Percentiles rank a stretch among this genome's conserved stretches.
Conservation (phyloP, 2,329 filamentous ascomycete genomes). For the Aspergillus novofumigatus region DNA sequence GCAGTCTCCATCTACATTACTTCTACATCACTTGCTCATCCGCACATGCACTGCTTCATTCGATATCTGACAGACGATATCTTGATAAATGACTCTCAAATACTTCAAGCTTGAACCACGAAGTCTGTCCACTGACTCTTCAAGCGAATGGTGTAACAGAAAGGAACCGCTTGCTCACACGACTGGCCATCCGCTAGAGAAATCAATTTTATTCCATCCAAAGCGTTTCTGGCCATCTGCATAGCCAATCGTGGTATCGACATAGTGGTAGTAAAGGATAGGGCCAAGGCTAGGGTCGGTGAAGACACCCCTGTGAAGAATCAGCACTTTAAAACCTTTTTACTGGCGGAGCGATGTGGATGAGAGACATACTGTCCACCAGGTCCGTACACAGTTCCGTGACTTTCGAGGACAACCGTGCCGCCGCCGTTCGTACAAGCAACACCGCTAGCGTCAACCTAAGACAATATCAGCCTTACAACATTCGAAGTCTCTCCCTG, state of each 20-base stretch:
- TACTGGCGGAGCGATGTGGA: background rate
- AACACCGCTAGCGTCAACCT: constrained; percentile 50
- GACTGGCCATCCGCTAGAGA: constrained; percentile 39
- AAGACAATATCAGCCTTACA: background rate
- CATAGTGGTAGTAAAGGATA: constrained; percentile 59
- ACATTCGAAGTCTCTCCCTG: background rate
- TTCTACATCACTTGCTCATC: background rate
- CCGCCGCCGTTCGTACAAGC: constrained; percentile 56
- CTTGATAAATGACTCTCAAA: background rate
- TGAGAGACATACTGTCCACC: constrained; percentile 56
- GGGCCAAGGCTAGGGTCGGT: constrained; percentile 36
- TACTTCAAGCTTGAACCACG: background rate
- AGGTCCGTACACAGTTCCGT: constrained; percentile 60
- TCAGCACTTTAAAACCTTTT: background rate
- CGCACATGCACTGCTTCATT: background rate
- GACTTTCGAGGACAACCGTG: constrained; percentile 56
- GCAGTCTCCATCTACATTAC: background rate
- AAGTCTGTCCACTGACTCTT: no score
- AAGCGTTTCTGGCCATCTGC: constrained; percentile 42
- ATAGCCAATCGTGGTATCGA: constrained; percentile 50
- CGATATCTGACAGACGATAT: background rate
- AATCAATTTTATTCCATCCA: constrained; percentile 41
- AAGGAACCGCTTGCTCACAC: constrained; percentile 17
- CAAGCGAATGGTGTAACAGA: no score
- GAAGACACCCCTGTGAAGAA: constrained; percentile 18